Percentiles rank a stretch among this genome's conserved stretches.
phyloP scores from a whole-genome alignment of 768 basidiomycete genomes.

The Suillus tomentosus region DNA sequence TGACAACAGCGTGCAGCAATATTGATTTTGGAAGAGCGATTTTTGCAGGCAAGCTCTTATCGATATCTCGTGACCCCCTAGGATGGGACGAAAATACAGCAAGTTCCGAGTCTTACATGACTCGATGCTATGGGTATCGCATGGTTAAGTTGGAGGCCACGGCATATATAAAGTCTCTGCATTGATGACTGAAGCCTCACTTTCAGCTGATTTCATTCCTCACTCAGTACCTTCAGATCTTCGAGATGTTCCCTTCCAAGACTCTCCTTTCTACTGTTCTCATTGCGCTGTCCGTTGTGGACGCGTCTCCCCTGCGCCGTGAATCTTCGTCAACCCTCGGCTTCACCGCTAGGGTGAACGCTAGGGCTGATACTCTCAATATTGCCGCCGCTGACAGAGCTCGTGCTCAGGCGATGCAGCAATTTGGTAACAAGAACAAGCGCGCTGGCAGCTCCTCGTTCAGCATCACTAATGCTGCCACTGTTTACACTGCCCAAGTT shows the following conservation, averaged over 20 bases:
- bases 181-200: slow-evolving; percentile 5
- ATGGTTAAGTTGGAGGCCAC: not conserved
- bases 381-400: slow-evolving; percentile 24
- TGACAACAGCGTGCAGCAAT: not conserved
- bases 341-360: slow-evolving; percentile 19
- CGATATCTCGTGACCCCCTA: not conserved
- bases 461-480: slow-evolving; percentile 20
- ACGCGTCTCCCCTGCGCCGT: slow-evolving; percentile 18
- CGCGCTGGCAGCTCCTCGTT: slow-evolving; percentile 13
- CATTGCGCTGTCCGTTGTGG: slow-evolving; percentile 17
- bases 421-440: slow-evolving; percentile 5
- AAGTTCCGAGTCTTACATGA: too few relatives aligned
- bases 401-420: slow-evolving; percentile 20
- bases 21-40: not conserved
- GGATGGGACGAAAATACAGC: not conserved
- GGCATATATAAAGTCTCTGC: slow-evolving; percentile 7
- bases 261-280: slow-evolving; percentile 18
- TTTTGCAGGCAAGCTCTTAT: not conserved
- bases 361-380: slow-evolving; percentile 1
- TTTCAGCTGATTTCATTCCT: slow-evolving; percentile 4
- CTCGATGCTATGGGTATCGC: not conserved
- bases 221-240: not conserved
- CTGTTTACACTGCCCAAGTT: slow-evolving; percentile 31
- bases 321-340: slow-evolving; percentile 13
- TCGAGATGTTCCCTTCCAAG: slow-evolving; percentile 20